Evolutionary conservation across 2,329 filamentous ascomycete species (phyloP).

Genomic region (Penicillium sp.): DNA sequence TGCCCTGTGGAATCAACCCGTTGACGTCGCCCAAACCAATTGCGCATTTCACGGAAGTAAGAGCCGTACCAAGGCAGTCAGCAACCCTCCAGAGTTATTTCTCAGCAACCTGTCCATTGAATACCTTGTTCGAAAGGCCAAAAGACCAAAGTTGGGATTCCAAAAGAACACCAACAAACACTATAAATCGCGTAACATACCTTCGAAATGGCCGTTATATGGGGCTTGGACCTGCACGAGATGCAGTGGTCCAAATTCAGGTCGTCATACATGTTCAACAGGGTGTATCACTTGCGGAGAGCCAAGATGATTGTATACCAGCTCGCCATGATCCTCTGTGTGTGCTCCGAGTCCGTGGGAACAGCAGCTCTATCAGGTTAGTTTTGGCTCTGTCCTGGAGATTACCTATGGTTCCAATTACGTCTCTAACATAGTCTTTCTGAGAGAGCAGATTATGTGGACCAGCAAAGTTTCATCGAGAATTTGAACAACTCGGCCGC

Average conservation of each 20-base stretch:
- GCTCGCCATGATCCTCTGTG: slow-evolving; percentile 55
- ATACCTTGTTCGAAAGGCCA: background rate
- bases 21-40: too few relatives aligned
- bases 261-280: slow-evolving; percentile 56
- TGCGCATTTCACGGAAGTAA: background rate
- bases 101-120: background rate
- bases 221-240: slow-evolving; percentile 55
- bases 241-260: slow-evolving; percentile 59
- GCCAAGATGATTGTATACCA: slow-evolving; percentile 60
- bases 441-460: slow-evolving; percentile 46
- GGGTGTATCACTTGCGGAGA: slow-evolving; percentile 51
- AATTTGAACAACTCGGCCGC: slow-evolving; percentile 35
- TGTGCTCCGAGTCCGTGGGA: slow-evolving; percentile 54
- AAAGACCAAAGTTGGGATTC: background rate
- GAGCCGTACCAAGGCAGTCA: background rate
- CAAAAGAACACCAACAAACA: background rate
- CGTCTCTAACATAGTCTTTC: background rate
- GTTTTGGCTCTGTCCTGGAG: slow-evolving; percentile 1
- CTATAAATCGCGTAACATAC: too few relatives aligned
- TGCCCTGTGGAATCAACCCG: background rate
- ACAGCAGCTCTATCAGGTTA: slow-evolving; percentile 53
- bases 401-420: background rate
- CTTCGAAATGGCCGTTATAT: slow-evolving; percentile 46
- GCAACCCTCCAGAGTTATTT: too few relatives aligned
- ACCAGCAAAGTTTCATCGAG: slow-evolving; percentile 50